These are phyloP conservation scores for Avicennia marina DNA, from an alignment of 257 asterid genomes.

Conservation along the genomic window DNA sequence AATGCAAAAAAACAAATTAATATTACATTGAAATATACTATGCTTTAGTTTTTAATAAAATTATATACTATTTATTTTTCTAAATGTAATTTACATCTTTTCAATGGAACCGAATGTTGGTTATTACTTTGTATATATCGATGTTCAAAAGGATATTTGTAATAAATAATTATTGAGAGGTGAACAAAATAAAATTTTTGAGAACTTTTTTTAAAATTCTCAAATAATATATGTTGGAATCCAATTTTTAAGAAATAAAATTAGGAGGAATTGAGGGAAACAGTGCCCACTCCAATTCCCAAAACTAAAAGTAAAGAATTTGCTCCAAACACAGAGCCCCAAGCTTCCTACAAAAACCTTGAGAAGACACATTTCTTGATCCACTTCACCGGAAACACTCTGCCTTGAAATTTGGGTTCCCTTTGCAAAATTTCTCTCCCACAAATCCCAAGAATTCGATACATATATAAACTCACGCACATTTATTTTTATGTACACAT, in stretches of 20 bases:
- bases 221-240: no score
- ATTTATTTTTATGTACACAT: background rate
- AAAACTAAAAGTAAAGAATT: slow-evolving; percentile 28
- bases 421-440: slow-evolving; percentile 21
- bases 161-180: no score
- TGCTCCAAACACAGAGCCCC: slow-evolving; percentile 32
- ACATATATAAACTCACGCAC: slow-evolving; percentile 1
- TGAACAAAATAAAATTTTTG: no score
- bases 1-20: no score
- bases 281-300: slow-evolving; percentile 42
- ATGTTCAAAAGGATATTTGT: no score
- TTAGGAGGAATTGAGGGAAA: slow-evolving; percentile 20
- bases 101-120: no score
- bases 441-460: slow-evolving; percentile 53
- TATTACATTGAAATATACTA: no score
- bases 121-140: no score
- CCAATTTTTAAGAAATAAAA: background rate
- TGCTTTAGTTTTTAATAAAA: no score
- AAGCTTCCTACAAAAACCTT: slow-evolving; percentile 45
- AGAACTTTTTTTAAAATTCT: no score
- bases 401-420: slow-evolving; percentile 35
- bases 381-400: slow-evolving; percentile 24
- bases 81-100: no score
- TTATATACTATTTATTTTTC: no score
- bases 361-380: slow-evolving; percentile 49